phyloP scores from a whole-genome alignment of 225 moss, liverwort and hornwort species.

The Neckera pumila region DNA sequence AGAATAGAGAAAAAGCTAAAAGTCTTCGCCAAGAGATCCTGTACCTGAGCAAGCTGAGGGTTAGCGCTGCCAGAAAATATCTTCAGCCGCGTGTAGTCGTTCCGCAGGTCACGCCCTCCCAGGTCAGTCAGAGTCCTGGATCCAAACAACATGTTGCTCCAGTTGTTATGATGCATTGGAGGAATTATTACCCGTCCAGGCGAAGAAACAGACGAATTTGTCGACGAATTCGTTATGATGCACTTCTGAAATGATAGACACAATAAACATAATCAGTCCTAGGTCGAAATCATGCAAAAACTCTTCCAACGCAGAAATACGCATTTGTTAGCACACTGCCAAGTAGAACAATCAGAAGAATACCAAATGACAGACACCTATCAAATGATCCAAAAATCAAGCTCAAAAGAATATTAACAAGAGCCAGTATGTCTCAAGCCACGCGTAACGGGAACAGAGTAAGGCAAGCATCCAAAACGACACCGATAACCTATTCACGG shows the following conservation, averaged over 20 bases:
- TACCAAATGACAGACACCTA: background rate
- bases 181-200: slow-evolving; percentile 60
- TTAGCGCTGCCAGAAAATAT: slow-evolving; percentile 94
- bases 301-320: background rate
- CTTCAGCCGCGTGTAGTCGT: slow-evolving; percentile 55
- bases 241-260: slow-evolving; percentile 23
- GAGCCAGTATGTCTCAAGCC: background rate
- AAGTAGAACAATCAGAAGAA: background rate
- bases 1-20: background rate
- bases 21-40: background rate
- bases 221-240: slow-evolving; percentile 22
- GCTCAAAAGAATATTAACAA: background rate
- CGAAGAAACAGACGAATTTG: slow-evolving; percentile 37
- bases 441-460: background rate
- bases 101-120: slow-evolving; percentile 39
- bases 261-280: background rate
- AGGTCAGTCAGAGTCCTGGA: slow-evolving; percentile 45
- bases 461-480: background rate
- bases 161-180: slow-evolving; percentile 42
- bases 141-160: slow-evolving; percentile 37
- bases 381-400: background rate
- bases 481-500: too few species aligned
- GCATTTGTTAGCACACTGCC: background rate
- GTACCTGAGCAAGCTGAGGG: slow-evolving; percentile 72
- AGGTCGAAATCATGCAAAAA: background rate